Percentiles rank a stretch among this genome's conserved stretches.
Evolutionary conservation across 108 stramenopile species (phyloP).

Genomic region (Nannochloropsis granulata): DNA sequence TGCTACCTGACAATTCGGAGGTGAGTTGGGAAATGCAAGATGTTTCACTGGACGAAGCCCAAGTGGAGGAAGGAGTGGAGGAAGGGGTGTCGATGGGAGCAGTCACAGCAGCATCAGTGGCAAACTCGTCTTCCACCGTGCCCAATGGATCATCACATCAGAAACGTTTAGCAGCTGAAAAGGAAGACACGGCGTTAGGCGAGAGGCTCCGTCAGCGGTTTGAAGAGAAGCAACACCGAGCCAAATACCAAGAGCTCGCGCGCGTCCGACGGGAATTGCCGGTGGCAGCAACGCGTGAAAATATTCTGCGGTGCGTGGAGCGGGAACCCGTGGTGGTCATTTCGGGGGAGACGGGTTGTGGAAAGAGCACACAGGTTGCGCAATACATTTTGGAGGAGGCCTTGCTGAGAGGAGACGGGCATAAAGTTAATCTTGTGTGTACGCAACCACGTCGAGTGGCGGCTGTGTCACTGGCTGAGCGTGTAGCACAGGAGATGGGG

Average conservation of each 20-base stretch:
- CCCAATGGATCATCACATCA: neutral
- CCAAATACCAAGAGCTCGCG: neutral
- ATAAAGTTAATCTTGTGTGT: slow-evolving; percentile 46
- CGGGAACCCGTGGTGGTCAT: slow-evolving; percentile 34
- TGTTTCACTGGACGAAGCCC: neutral
- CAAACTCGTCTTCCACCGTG: neutral
- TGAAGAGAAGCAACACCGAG: neutral
- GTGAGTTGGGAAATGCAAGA: neutral
- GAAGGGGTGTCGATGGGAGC: neutral
- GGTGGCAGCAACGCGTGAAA: neutral
- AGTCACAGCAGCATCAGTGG: too few species aligned
- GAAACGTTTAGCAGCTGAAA: neutral
- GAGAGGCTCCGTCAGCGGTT: neutral
- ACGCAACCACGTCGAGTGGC: slow-evolving; percentile 66
- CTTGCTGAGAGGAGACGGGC: slow-evolving; percentile 20
- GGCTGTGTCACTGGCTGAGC: slow-evolving; percentile 59
- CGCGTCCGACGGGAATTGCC: neutral
- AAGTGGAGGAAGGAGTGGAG: neutral
- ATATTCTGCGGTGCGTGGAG: slow-evolving; percentile 20
- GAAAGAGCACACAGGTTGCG: slow-evolving; percentile 68
- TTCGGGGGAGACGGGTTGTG: slow-evolving; percentile 43
- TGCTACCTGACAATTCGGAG: neutral
- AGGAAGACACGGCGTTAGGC: neutral
- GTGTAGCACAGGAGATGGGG: slow-evolving; percentile 39
- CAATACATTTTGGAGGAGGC: slow-evolving; percentile 56